These are phyloP conservation scores for Chrysoporthe cubensis DNA, from an alignment of 2,329 filamentous ascomycete species.

Conservation along the genomic window DNA sequence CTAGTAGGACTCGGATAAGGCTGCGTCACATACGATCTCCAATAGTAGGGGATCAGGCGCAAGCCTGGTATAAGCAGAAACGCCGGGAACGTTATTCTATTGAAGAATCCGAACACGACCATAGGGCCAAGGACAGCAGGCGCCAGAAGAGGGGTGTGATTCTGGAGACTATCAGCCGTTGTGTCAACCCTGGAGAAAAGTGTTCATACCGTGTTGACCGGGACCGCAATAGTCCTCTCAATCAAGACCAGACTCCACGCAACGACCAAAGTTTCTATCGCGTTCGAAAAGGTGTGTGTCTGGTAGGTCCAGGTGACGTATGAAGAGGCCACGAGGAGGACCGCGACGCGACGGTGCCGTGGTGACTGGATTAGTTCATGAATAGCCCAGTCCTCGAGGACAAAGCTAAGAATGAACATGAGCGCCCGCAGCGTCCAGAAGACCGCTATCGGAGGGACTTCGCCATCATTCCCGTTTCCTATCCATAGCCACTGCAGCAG, in stretches of 20 bases:
- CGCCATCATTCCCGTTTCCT: conserved; percentile 75
- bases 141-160: conserved; percentile 75
- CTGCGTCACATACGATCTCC: conserved; percentile 66
- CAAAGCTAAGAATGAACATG: conserved; percentile 95
- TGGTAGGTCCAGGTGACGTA: conserved; percentile 99
- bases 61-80: conserved; percentile 85
- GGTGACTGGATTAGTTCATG: conserved; percentile 84
- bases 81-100: conserved; percentile 95
- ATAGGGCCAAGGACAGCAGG: conserved; percentile 81
- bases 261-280: conserved; percentile 89
- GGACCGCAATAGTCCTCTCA: conserved; percentile 72
- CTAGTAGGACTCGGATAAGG: conserved; percentile 16
- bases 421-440: conserved; percentile 87
- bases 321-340: conserved; percentile 87
- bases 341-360: conserved; percentile 71
- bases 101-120: conserved; percentile 86
- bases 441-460: conserved; percentile 80
- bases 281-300: conserved; percentile 98
- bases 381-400: conserved; percentile 96
- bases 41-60: conserved; percentile 82
- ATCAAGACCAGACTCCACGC: conserved; percentile 94
- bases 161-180: conserved; percentile 49
- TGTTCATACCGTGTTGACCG: conserved; percentile 63
- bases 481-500: conserved; percentile 91
- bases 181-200: conserved; percentile 15